Evolutionary conservation across 2,329 filamentous ascomycete genomes (phyloP), one percentile per base, ranked within the genome.

Genomic region (Nothopassalora personata): DNA sequence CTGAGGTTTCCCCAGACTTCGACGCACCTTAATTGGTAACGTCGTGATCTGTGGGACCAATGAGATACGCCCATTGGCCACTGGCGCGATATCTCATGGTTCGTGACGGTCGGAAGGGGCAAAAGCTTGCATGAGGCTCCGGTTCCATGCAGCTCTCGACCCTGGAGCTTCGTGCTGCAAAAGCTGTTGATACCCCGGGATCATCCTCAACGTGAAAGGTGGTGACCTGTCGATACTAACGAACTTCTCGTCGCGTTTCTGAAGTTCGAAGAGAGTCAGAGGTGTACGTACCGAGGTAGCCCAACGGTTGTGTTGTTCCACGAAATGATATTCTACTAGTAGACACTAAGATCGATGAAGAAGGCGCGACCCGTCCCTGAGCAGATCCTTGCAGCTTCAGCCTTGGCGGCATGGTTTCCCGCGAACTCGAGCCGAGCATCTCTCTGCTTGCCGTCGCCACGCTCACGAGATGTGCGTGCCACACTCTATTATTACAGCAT

Each of bases 311-410:
- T 10, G 39, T 43, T n/a, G 13, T 18, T 43, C 39, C 39, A 43
- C 39, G 39, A 51, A 51, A 51, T 51, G 49, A 51, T 4, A 51
- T 51, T 51, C n/a, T n/a, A n/a, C n/a, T 19, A 51, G 48, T 33
- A 51, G 48, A 48, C 48, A 13, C 48, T 51, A 51, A 31, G 30
- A 51, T 31, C 48, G 48, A 51, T 51, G 48, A 28, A 51, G 48
- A 34, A 51, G 23, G 48, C 48, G 48, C 48, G 30, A 51, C 15
- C 28, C 23, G 30, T 13, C n/a, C 48, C n/a, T 30, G 48, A 31
- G 48, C n/a, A 34, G 48, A 51, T 51, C 48, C 48, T 51, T 28
- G 48, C 34, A 51, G 28, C 13, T 33, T 30, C n/a, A 34, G 7
- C 11, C 39, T 43, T 43, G 39, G 39, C 39, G 15, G 13, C 39